Conservation (phyloP, 306 rosid species). For the Medicago arabica region DNA sequence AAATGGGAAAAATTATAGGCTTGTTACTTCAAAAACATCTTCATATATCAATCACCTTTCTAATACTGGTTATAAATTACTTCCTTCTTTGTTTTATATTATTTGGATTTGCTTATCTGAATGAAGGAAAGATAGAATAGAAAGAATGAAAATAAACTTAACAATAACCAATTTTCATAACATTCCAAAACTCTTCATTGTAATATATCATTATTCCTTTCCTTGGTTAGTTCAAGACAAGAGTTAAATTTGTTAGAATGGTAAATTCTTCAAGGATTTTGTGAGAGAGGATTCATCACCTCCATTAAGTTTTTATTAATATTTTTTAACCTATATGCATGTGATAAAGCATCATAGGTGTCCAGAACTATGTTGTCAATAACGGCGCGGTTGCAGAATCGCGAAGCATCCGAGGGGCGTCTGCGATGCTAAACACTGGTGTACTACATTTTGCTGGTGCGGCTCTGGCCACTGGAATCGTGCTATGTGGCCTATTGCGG, state of each 20-base stretch:
- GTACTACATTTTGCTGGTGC: not conserved
- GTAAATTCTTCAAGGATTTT: constrained; percentile 5
- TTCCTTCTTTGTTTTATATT: not conserved
- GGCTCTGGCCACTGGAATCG: not conserved
- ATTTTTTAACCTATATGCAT: not conserved
- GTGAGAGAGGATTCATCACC: constrained; percentile 9
- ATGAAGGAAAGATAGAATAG: not conserved
- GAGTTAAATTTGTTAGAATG: not conserved
- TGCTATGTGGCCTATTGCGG: not conserved
- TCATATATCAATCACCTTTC: not conserved
- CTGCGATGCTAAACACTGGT: not conserved
- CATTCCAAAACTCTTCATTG: not conserved
- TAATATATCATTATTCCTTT: not conserved
- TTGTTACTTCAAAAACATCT: constrained; percentile 15
- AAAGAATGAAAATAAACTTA: not conserved
- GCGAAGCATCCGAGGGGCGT: not conserved
- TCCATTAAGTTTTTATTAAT: not conserved
- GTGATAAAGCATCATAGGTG: constrained; percentile 21
- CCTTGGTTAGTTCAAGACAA: constrained; percentile 5
- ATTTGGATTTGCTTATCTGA: not conserved
- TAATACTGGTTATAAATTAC: not conserved
- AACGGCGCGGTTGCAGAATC: not conserved
- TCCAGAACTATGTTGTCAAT: not conserved
- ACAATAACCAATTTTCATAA: too few relatives aligned
- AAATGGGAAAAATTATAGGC: too few relatives aligned